Conservation (phyloP, 805 yeast genomes). For the Lipomyces oligophaga region DNA sequence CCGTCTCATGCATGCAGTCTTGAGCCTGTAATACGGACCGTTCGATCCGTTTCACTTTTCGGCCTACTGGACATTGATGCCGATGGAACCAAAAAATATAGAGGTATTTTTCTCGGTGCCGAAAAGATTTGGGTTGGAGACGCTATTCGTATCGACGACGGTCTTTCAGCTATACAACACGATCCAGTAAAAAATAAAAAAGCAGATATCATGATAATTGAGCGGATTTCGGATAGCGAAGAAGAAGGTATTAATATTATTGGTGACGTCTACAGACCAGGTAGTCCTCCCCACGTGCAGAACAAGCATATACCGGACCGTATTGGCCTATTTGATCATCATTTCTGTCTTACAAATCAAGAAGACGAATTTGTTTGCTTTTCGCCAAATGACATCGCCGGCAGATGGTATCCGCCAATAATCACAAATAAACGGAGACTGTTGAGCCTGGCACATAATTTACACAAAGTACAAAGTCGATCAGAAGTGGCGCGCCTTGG, state of each 20-base stretch:
- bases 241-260: background rate
- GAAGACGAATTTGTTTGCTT: background rate
- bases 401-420: constrained; percentile 10
- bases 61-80: constrained; percentile 1
- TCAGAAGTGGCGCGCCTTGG: background rate
- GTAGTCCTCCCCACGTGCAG: no score
- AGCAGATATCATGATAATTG: constrained; percentile 12
- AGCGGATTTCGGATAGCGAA: constrained; percentile 3
- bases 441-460: background rate
- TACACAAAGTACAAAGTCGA: background rate
- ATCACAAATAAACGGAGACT: background rate
- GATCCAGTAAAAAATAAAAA: no score
- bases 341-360: no score
- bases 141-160: no score
- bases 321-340: no score
- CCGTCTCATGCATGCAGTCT: background rate
- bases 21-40: background rate
- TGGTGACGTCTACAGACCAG: background rate
- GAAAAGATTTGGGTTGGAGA: constrained; percentile 28
- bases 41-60: constrained; percentile 11
- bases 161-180: no score
- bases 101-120: constrained; percentile 22
- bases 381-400: background rate
- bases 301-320: no score
- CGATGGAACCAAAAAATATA: constrained; percentile 7